These are phyloP conservation scores for Gentiana straminea DNA, from an alignment of 257 asterid species.

Conservation along the genomic window DNA sequence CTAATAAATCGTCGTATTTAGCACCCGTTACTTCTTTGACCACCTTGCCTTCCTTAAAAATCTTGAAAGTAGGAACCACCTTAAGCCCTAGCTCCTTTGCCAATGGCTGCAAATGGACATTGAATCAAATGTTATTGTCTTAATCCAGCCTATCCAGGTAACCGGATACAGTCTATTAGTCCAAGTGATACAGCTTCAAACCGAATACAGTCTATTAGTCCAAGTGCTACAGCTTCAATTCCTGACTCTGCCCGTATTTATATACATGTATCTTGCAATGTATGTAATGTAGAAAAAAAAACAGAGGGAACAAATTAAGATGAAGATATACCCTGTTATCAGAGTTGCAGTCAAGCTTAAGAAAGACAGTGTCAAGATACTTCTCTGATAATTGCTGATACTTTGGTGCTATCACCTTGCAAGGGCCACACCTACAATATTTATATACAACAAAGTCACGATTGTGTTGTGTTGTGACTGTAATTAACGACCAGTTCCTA, in stretches of 20 bases:
- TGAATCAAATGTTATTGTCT: too few species aligned
- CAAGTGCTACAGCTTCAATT: too few species aligned
- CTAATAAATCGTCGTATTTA: slow-evolving; percentile 56
- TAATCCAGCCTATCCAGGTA: not conserved
- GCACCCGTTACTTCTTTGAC: slow-evolving; percentile 83
- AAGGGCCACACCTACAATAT: slow-evolving; percentile 86
- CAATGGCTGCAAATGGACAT: slow-evolving; percentile 39
- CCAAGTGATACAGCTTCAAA: too few species aligned
- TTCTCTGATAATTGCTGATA: slow-evolving; percentile 46
- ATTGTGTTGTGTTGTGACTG: too few species aligned
- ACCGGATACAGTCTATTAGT: not conserved
- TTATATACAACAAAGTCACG: too few species aligned
- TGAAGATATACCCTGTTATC: slow-evolving; percentile 31
- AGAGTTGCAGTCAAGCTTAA: slow-evolving; percentile 92
- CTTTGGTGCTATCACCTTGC: slow-evolving; percentile 83
- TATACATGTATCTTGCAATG: not conserved
- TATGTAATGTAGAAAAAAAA: not conserved
- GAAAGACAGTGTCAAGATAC: slow-evolving; percentile 61
- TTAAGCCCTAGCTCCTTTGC: slow-evolving; percentile 83
- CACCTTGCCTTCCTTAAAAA: slow-evolving; percentile 51
- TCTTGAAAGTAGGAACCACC: slow-evolving; percentile 95
- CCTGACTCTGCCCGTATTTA: not conserved
- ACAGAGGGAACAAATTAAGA: not conserved
- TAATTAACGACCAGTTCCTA: too few species aligned
- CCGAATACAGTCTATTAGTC: not conserved